phyloP scores from a whole-genome alignment of 2,329 filamentous ascomycete genomes.

The Cyclaneusma minus region DNA sequence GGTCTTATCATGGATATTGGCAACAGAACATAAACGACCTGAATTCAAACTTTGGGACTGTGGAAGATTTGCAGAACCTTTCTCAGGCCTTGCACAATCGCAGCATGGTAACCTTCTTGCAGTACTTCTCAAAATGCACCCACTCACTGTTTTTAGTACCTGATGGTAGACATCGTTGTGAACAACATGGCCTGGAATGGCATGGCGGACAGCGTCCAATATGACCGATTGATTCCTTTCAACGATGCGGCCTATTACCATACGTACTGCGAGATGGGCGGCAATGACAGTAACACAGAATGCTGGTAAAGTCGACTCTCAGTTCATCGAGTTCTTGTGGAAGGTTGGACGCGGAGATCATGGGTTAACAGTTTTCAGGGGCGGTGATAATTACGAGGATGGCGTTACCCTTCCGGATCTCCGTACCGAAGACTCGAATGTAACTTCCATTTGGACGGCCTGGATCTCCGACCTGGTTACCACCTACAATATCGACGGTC shows the following conservation, averaged over 20 bases:
- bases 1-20: constrained; percentile 41
- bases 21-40: constrained; percentile 30
- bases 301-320: too few relatives aligned
- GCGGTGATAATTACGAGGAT: constrained; percentile 24
- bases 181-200: constrained; percentile 31
- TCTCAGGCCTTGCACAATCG: constrained; percentile 33
- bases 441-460: constrained; percentile 20
- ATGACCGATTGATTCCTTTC: constrained; percentile 30
- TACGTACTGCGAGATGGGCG: constrained; percentile 30
- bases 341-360: too few relatives aligned
- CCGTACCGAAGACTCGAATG: constrained; percentile 22
- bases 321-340: too few relatives aligned
- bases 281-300: too few relatives aligned
- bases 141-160: constrained; percentile 21
- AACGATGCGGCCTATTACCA: constrained; percentile 30
- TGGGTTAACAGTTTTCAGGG: too few relatives aligned
- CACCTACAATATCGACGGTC: constrained; percentile 29
- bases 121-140: not conserved
- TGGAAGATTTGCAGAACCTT: constrained; percentile 31
- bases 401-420: constrained; percentile 25
- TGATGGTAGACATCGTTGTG: constrained; percentile 36
- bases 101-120: constrained; percentile 26
- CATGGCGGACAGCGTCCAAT: constrained; percentile 23
- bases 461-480: constrained; percentile 25
- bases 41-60: constrained; percentile 33